These are phyloP conservation scores for Zostera marina DNA, from an alignment of 116 monocot species.

Conservation along the genomic window DNA sequence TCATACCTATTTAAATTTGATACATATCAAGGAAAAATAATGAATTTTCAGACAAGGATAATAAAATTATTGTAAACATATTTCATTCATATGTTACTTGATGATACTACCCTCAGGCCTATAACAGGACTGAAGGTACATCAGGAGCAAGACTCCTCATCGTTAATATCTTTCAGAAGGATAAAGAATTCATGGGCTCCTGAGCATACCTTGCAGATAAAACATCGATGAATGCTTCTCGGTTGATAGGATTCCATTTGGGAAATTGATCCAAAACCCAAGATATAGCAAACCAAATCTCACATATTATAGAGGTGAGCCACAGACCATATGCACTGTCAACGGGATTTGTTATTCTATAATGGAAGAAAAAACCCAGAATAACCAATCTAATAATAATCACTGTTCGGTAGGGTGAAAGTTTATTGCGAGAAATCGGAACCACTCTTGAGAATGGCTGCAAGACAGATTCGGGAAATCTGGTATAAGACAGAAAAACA, in stretches of 20 bases:
- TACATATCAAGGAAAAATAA: not conserved
- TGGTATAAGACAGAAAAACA: constrained; percentile 6
- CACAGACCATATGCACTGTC: constrained; percentile 83
- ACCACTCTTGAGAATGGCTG: constrained; percentile 57
- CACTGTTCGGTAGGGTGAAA: constrained; percentile 76
- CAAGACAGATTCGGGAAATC: constrained; percentile 27
- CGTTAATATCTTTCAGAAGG: too few relatives aligned
- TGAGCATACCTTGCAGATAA: constrained; percentile 56
- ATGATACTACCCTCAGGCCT: too few relatives aligned
- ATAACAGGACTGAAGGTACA: too few relatives aligned
- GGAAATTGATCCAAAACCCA: constrained; percentile 99
- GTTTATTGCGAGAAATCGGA: constrained; percentile 72
- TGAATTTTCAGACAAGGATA: not conserved
- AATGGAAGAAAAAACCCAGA: constrained; percentile 93
- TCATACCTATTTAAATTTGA: constrained; percentile 64
- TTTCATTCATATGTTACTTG: too few relatives aligned
- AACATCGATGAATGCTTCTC: constrained; percentile 63
- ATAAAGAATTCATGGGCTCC: too few relatives aligned
- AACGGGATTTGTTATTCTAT: constrained; percentile 91
- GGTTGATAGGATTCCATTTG: constrained; percentile 81
- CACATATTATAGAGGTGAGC: constrained; percentile 93
- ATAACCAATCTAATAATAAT: constrained; percentile 77
- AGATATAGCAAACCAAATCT: constrained; percentile 94
- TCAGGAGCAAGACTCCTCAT: too few relatives aligned
- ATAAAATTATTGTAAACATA: too few relatives aligned